Percentiles rank a stretch among this genome's conserved stretches.
Conservation (phyloP, 345 rosid species). For the Eucalyptus shirleyi region DNA sequence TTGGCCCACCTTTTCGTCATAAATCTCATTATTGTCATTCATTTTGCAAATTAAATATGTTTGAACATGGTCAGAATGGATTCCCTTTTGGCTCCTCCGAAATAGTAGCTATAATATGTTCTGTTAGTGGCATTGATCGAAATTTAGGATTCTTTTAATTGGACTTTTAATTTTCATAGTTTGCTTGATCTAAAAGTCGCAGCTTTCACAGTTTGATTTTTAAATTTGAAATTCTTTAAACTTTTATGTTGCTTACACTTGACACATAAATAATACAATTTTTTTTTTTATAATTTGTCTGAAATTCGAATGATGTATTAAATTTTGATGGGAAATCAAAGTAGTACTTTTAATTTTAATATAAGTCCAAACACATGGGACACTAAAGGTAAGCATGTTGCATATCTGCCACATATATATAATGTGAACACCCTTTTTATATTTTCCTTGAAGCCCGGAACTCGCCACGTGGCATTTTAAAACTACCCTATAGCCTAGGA, state of each 20-base stretch:
- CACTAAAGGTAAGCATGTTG: neutral
- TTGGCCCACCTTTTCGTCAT: neutral
- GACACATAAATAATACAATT: neutral
- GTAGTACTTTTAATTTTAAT: neutral
- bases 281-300: neutral
- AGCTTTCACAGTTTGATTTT: accelerated
- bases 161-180: neutral
- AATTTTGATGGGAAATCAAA: neutral
- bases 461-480: neutral
- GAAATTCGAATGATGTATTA: neutral
- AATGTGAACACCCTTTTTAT: neutral
- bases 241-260: neutral
- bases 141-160: neutral
- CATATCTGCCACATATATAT: neutral
- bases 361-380: neutral
- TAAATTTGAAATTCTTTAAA: neutral
- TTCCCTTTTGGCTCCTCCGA: neutral
- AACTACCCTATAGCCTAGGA: neutral
- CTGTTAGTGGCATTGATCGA: neutral
- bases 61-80: neutral
- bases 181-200: neutral
- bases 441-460: neutral
- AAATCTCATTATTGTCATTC: neutral
- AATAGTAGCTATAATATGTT: neutral
- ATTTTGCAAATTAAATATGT: neutral